Evolutionary conservation across 2,329 filamentous ascomycete genomes (phyloP).

Genomic region (Chrysoporthe austroafricana): DNA sequence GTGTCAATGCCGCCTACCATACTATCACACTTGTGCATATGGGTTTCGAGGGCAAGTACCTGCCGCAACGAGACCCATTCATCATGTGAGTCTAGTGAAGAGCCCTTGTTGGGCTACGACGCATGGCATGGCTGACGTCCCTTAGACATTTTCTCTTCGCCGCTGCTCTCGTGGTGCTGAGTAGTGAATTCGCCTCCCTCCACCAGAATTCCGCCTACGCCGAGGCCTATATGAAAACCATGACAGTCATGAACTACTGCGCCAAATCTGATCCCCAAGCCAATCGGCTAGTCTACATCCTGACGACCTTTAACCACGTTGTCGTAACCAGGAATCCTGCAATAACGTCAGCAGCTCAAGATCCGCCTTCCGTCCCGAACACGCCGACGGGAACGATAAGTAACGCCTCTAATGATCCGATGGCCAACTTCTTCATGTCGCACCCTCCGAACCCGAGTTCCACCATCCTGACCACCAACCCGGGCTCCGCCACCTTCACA

Average conservation of each 20-base stretch:
- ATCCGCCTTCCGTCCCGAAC: constrained; percentile 22
- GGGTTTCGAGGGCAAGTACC: constrained; percentile 48
- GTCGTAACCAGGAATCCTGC: constrained; percentile 20
- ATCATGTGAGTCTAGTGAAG: constrained; percentile 51
- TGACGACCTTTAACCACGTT: constrained; percentile 47
- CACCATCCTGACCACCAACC: constrained; percentile 10
- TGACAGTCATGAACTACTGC: constrained; percentile 55
- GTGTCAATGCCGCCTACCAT: constrained; percentile 54
- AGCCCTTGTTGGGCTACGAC: not conserved
- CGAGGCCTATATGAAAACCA: constrained; percentile 42
- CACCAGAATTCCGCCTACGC: constrained; percentile 49
- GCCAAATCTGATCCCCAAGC: constrained; percentile 54
- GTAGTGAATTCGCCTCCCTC: constrained; percentile 59
- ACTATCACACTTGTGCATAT: constrained; percentile 52
- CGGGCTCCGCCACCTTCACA: constrained; percentile 3
- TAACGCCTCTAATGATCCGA: constrained; percentile 23
- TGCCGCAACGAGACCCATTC: constrained; percentile 59
- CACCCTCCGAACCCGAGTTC: constrained; percentile 7
- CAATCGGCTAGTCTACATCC: constrained; percentile 52
- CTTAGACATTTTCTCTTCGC: constrained; percentile 60
- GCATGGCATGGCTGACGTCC: constrained; percentile 22
- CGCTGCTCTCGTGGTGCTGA: constrained; percentile 56
- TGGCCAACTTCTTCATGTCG: constrained; percentile 28
- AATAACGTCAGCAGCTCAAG: constrained; percentile 1
- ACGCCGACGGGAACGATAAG: constrained; percentile 19